Evolutionary conservation across 306 rosid genomes (phyloP), one percentile per base, ranked within the genome.

Genomic region (Mimosa pudica): DNA sequence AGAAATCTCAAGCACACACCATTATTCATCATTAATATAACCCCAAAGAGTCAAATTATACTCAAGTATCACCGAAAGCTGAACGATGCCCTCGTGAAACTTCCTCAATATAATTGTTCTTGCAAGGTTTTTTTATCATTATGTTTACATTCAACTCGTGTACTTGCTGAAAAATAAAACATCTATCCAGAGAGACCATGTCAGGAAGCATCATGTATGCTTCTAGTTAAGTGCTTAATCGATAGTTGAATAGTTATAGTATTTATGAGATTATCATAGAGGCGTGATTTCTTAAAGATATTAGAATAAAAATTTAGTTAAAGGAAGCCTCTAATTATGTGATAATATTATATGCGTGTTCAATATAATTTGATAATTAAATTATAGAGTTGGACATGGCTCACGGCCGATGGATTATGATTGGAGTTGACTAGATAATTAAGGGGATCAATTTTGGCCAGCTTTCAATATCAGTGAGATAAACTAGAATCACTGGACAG

Each of bases 11-110:
- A 75, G 24, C 66, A 20, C 66, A 66, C 66, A 66, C 0, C 61
- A 16, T 47, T 32, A 11, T 47, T 44, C 82, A 87, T 88, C 79
- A 83, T 90, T 77, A 11, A 4, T 48, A 76, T 82, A 57, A 51
- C 32, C 9, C 52, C 32, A 17, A 45, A 76, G 17, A 76, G 84
- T 87, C 87, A 84, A 87, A 71, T 10, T 70, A 74, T 66, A 87
- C 74, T 88, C 70, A 88, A 88, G 87, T 85, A 66, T 84, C 89
- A 87, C 89, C 92, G 94, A 90, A 88, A 87, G 92, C 64, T 68
- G 83, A 49, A 66, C 71, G 73, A 68, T 68, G 17, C 51, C 52
- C 52, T 44, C 30, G 9, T n/a, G 52, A 6, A 24, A 44, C 73
- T 68, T 18, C 51, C 51, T 68, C 35, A 9, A 1, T 18, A n/a